These are phyloP conservation scores for Achlya hypogyna DNA, from an alignment of 352 stramenopile genomes.

Conservation along the genomic window DNA sequence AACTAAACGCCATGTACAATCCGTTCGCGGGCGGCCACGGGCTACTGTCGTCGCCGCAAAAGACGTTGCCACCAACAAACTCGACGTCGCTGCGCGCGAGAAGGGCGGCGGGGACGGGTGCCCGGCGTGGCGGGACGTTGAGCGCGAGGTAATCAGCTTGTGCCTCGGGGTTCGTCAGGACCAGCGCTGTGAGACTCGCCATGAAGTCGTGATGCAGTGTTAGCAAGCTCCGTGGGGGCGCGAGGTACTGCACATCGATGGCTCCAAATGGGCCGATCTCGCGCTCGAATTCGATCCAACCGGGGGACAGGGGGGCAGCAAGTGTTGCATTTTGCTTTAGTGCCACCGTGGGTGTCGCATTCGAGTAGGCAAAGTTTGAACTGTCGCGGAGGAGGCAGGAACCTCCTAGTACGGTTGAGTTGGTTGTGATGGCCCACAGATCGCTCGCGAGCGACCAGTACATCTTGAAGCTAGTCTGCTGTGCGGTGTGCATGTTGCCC, in stretches of 20 bases:
- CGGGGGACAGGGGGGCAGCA: neutral
- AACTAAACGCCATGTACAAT: neutral
- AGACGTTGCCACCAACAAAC: conserved; percentile 1
- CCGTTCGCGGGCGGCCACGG: neutral
- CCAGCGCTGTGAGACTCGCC: neutral
- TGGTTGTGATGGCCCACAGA: neutral
- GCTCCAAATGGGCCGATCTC: neutral
- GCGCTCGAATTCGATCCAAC: neutral
- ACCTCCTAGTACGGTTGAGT: neutral
- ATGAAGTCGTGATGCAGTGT: neutral
- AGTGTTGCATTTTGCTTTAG: neutral
- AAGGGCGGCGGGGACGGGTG: neutral
- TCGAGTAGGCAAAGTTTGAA: neutral
- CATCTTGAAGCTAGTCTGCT: conserved; percentile 17
- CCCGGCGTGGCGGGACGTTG: neutral
- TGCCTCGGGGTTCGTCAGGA: neutral
- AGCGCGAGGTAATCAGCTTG: neutral
- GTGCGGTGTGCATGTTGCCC: neutral
- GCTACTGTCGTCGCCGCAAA: conserved; percentile 9
- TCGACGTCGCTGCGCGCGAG: neutral
- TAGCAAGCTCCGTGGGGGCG: neutral
- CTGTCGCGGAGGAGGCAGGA: neutral
- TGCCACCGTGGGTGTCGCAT: neutral
- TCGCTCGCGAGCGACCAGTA: conserved; percentile 13
- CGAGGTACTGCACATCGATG: neutral